phyloP scores from a whole-genome alignment of 2,329 filamentous ascomycete species.

The Monilinia fructigena region DNA sequence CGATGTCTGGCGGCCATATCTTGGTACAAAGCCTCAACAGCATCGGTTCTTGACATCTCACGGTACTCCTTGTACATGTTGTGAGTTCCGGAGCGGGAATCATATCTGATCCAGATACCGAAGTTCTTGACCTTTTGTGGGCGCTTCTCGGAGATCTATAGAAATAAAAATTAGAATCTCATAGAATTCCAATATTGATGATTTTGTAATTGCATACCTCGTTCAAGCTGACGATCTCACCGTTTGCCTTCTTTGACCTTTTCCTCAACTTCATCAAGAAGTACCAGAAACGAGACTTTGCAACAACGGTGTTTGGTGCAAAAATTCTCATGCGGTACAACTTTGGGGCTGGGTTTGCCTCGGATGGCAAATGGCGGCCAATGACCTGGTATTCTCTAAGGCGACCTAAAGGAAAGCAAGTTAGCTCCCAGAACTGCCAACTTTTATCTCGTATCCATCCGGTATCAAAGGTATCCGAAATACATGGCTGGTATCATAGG shows the following conservation, averaged over 20 bases:
- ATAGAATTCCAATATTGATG: slow-evolving; percentile 2
- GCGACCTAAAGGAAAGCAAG: slow-evolving; percentile 68
- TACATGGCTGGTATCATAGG: not conserved
- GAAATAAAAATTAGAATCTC: slow-evolving; percentile 26
- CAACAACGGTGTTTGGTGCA: slow-evolving; percentile 94
- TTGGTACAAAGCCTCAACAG: slow-evolving; percentile 96
- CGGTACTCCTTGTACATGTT: slow-evolving; percentile 99
- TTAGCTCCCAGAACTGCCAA: slow-evolving; percentile 26
- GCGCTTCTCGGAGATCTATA: slow-evolving; percentile 95
- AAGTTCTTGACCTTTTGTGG: slow-evolving; percentile 99
- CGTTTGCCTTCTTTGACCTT: slow-evolving; percentile 99
- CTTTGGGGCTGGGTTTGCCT: slow-evolving; percentile 94
- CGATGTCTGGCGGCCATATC: slow-evolving; percentile 99
- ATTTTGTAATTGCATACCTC: slow-evolving; percentile 61
- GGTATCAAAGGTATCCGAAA: not conserved
- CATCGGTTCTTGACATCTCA: slow-evolving; percentile 94
- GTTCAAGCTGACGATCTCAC: slow-evolving; percentile 98
- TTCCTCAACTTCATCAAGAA: slow-evolving; percentile 97
- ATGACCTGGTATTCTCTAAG: slow-evolving; percentile 99
- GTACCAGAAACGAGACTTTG: slow-evolving; percentile 99
- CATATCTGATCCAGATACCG: slow-evolving; percentile 99
- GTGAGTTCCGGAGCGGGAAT: slow-evolving; percentile 99
- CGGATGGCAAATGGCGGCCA: slow-evolving; percentile 96
- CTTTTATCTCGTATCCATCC: slow-evolving; percentile 3
- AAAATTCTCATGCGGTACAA: slow-evolving; percentile 99